phyloP scores from a whole-genome alignment of 2,329 filamentous ascomycete genomes.

The Leptoxyphium fumago region DNA sequence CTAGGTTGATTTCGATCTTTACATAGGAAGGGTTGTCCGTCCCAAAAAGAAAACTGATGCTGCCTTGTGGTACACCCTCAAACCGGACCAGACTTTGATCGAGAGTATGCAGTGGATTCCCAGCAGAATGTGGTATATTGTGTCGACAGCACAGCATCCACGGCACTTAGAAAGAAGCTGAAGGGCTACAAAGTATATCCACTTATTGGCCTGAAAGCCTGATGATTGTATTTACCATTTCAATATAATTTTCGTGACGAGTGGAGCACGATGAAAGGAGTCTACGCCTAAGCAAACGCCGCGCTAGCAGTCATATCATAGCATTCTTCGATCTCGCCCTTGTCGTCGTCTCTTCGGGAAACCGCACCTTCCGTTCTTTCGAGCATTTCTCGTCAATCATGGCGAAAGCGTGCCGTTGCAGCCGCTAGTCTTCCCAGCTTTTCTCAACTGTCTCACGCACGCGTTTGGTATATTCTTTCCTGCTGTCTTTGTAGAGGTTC shows the following conservation, averaged over 20 bases:
- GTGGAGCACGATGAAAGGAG: not conserved
- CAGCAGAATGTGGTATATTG: too few relatives aligned
- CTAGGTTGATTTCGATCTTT: too few relatives aligned
- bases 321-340: not conserved
- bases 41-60: too few relatives aligned
- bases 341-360: not conserved
- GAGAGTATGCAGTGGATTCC: too few relatives aligned
- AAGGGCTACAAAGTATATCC: too few relatives aligned
- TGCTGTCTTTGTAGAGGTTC: conserved; percentile 96
- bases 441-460: conserved; percentile 96
- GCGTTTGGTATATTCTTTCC: conserved; percentile 88
- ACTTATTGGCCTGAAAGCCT: not conserved
- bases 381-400: too few relatives aligned
- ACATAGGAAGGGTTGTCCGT: too few relatives aligned
- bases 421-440: conserved; percentile 78
- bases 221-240: not conserved
- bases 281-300: not conserved
- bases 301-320: not conserved
- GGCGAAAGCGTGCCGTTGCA: too few relatives aligned
- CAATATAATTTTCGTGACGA: not conserved
- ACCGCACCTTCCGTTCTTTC: not conserved
- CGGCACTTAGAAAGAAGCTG: too few relatives aligned
- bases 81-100: too few relatives aligned
- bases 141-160: too few relatives aligned
- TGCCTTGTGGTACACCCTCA: too few relatives aligned